Evolutionary conservation across 2,329 filamentous ascomycete species (phyloP), one percentile per base, ranked within the genome.

Genomic region (Colletotrichum simmondsii): DNA sequence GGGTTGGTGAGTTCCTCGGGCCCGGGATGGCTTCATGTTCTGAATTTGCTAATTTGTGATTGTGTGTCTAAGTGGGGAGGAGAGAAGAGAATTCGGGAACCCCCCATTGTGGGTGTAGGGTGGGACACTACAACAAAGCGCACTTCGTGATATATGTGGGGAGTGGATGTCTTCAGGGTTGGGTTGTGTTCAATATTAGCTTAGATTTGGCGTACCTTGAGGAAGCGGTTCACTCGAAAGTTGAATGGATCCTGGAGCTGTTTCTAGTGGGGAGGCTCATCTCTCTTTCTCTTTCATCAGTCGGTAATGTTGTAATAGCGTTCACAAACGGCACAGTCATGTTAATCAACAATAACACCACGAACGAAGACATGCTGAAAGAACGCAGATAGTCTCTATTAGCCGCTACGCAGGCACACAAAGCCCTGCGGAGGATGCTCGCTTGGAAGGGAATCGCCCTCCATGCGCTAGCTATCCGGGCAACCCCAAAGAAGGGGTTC

Each of bases 271-370:
- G 7, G 12, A 22, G 42, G 19, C 42, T 8, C 19, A 22, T n/a
- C 19, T 10, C 42, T 10, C 16, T 11, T 7, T 11, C 19, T n/a
- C 8, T 49, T 49, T 49, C 19, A 49, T 49, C 42, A 49, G 19
- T 22, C 8, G 42, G 19, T 4, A 11, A 42, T 19, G 16, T 19
- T 22, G 19, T 49, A 8, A 49, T n/a, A 8, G 7, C 42, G 8
- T 49, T 49, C 16, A 49, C 42, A 22, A 49, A 49, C 8, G 42
- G 16, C 16, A 49, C 19, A 49, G 19, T 49, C 19, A 56, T 56
- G 22, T 26, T 11, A 56, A 19, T 28, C 80, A 80, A 82, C 22
- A 6, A 26, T 5, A 7, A 22, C 10, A 30, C 54, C 37, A 28
- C 11, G 30, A 30, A 26, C 28, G 22, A 54, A 22, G 1, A 11